A percentile compares a stretch with the other conserved stretches of the same genome.
These are phyloP conservation scores for Colletotrichum siamense DNA, from an alignment of 2,329 filamentous ascomycete genomes.

Conservation along the genomic window DNA sequence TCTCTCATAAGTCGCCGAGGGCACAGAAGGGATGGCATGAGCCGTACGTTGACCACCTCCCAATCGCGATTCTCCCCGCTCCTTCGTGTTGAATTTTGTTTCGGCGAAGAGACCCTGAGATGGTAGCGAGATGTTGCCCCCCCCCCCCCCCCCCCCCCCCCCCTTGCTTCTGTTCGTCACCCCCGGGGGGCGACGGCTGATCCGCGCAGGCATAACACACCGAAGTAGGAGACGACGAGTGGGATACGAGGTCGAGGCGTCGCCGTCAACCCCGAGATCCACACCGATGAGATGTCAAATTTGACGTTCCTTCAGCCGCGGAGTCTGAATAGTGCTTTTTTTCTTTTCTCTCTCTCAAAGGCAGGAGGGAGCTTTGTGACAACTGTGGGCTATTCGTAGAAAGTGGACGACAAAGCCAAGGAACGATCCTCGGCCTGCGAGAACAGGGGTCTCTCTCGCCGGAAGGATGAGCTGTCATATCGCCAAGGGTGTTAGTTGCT, in stretches of 20 bases:
- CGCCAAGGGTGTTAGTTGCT: background rate
- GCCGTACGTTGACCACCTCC: background rate
- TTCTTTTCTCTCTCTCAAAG: background rate
- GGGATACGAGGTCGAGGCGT: background rate
- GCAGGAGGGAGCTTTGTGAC: background rate
- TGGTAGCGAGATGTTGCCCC: background rate
- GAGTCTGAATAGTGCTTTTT: background rate
- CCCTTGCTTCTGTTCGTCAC: background rate
- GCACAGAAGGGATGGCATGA: background rate
- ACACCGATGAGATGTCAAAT: background rate
- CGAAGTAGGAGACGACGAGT: constrained; percentile 3
- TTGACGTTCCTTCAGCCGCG: background rate
- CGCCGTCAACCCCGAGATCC: background rate
- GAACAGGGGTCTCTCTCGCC: background rate
- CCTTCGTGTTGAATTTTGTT: background rate
- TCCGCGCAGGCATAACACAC: constrained; percentile 7
- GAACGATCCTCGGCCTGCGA: background rate
- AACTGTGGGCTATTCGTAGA: background rate
- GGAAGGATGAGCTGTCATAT: constrained; percentile 7
- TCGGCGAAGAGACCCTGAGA: background rate
- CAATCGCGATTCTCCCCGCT: background rate
- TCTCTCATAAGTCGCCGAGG: background rate
- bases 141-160: background rate
- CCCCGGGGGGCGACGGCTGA: background rate
- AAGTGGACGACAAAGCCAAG: background rate